Percentiles rank a stretch among this genome's conserved stretches.
Evolutionary conservation across 1,284 basidiomycete species (phyloP).

Genomic region (Phylloboletellus chloephorus): DNA sequence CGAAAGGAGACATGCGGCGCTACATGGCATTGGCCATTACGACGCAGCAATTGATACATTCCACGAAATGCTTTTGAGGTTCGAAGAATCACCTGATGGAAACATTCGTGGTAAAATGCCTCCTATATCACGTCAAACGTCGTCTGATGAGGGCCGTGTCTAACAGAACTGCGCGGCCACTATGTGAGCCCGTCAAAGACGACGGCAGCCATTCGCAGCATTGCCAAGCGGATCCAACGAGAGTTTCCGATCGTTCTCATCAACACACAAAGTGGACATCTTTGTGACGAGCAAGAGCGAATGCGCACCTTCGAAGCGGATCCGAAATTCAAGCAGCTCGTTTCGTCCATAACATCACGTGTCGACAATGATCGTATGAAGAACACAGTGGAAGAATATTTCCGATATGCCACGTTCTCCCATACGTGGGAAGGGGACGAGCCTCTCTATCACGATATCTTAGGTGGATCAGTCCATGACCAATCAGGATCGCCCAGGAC

Average conservation of each 20-base stretch:
- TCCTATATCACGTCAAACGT: neutral
- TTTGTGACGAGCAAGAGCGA: slow-evolving; percentile 15
- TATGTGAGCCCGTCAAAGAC: slow-evolving; percentile 14
- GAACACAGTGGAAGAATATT: slow-evolving; percentile 11
- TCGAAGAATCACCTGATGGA: slow-evolving; percentile 6
- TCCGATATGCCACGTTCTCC: slow-evolving; percentile 23
- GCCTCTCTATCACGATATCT: slow-evolving; percentile 14
- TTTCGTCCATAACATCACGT: slow-evolving; percentile 12
- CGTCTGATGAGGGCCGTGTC: neutral
- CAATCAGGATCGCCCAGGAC: slow-evolving; percentile 7
- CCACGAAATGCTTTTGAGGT: slow-evolving; percentile 6
- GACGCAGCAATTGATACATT: slow-evolving; percentile 15
- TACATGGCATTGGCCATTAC: slow-evolving; percentile 13
- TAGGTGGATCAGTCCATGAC: slow-evolving; percentile 11
- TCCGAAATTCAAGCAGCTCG: slow-evolving; percentile 15
- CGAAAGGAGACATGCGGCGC: slow-evolving; percentile 13
- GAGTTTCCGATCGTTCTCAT: slow-evolving; percentile 15
- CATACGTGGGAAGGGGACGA: slow-evolving; percentile 22
- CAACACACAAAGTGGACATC: slow-evolving; percentile 12
- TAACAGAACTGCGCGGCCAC: slow-evolving; percentile 1
- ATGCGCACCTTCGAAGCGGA: slow-evolving; percentile 11
- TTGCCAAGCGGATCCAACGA: slow-evolving; percentile 8
- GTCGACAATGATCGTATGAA: slow-evolving; percentile 7
- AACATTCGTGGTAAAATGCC: slow-evolving; percentile 10
- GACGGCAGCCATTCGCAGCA: slow-evolving; percentile 1